Base-by-base conservation (phyloP, 2,329 filamentous ascomycete species). In the Didymella exigua region DNA sequence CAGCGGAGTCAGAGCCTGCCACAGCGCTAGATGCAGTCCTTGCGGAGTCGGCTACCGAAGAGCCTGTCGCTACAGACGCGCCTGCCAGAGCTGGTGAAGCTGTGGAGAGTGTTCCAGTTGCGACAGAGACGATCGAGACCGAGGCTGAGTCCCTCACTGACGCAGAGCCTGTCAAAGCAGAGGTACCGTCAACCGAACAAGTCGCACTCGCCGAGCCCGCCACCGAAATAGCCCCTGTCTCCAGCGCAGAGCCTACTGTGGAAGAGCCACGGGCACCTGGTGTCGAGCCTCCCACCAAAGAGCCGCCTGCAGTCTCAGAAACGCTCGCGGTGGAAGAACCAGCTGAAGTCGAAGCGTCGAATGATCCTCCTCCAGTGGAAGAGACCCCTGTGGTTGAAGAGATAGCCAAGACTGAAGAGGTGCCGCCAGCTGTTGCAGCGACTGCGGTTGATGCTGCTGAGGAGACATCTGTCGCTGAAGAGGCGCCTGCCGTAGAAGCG, bases 1-100 rank as follows among this genome's bases (percentile, higher is more conserved):
- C 46, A n/a, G 42, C 30, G 24, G 49, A 50, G 11, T 14, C 42
- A 13, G 37, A 49, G 21, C 19, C 41, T 46, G 11, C 52, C 5
- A 4, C 24, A 31, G 52, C 49, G 26, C 19, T 29, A 6, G 46
- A 34, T 11, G 9, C 24, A n/a, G 11, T 29, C 37, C 11, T 37
- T 16, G 19, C 24, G 4, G 34, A 56, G 10, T 11, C 34, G 29
- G 11, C 10, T 14, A 13, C 21, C 2, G 49, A 51, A 13, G 26
- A 40, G 4, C 9, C 21, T 10, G 10, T 14, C 19, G 24, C 41
- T 10, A 40, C 26, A 23, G 38, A 51, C 9, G 38, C 26, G 6
- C 27, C 34, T 4, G 24, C 45, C 16, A 29, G 16, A 19, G 43
- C 26, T 23, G 56, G 42, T 19, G 33, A 43, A 9, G 21, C 21